phyloP scores from a whole-genome alignment of 805 yeast genomes.

The Ogataea chonburiensis region DNA sequence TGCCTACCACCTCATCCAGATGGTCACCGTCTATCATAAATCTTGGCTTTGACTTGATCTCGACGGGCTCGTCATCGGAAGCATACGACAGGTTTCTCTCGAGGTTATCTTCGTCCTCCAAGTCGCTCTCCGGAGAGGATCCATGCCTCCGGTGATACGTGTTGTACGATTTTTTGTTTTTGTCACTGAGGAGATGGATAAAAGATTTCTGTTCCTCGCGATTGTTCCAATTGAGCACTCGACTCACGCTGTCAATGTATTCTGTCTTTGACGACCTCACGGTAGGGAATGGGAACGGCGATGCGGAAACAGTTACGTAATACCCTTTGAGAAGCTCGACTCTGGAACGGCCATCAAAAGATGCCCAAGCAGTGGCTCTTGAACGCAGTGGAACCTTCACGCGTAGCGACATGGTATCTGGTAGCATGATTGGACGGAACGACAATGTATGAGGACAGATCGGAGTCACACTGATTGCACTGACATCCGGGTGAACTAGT shows the following conservation, averaged over 20 bases:
- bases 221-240: constrained; percentile 91
- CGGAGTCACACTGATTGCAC: constrained; percentile 90
- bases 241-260: constrained; percentile 78
- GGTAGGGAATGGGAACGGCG: constrained; percentile 93
- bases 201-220: constrained; percentile 87
- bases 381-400: constrained; percentile 78
- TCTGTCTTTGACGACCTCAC: constrained; percentile 73
- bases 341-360: constrained; percentile 90
- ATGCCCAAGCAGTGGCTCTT: constrained; percentile 92
- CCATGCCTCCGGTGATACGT: constrained; percentile 24
- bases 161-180: constrained; percentile 47
- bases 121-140: constrained; percentile 21
- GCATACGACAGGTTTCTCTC: constrained; percentile 11
- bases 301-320: constrained; percentile 79
- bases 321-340: constrained; percentile 81
- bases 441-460: constrained; percentile 95
- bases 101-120: constrained; percentile 24
- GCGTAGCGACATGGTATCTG: constrained; percentile 85
- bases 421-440: constrained; percentile 86
- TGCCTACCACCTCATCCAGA: constrained; percentile 1
- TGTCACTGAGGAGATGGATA: constrained; percentile 55
- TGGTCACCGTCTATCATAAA: constrained; percentile 10
- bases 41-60: not conserved
- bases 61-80: constrained; percentile 2
- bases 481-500: constrained; percentile 89